Conservation (phyloP, 345 rosid genomes). For the Gossypium rotundifolium region DNA sequence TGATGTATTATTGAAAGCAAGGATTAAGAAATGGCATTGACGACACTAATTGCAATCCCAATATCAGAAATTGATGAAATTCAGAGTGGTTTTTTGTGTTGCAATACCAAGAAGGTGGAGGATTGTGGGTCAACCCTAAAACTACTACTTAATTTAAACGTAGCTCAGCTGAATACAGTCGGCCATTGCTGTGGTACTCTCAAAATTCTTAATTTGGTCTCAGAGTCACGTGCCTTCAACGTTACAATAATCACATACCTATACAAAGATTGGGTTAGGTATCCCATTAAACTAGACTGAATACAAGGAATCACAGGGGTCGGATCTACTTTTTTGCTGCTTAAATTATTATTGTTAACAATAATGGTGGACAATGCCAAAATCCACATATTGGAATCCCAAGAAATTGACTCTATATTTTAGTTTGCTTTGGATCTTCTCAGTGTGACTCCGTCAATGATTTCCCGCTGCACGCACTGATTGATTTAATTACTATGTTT, state of each 20-base stretch:
- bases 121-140: not conserved
- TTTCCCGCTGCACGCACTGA: not conserved
- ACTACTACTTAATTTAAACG: not conserved
- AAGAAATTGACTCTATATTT: not conserved
- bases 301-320: no score
- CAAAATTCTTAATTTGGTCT: not conserved
- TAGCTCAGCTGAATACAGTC: not conserved
- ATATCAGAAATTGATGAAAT: not conserved
- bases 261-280: not conserved
- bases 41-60: not conserved
- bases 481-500: not conserved
- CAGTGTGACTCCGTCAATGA: not conserved
- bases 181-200: not conserved
- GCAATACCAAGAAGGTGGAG: not conserved
- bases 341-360: not conserved
- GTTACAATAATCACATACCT: not conserved
- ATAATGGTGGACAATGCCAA: not conserved
- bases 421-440: not conserved
- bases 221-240: not conserved
- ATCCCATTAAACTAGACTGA: not conserved
- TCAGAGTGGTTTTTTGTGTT: not conserved
- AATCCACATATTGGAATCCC: not conserved
- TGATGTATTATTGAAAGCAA: no score
- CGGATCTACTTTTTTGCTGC: not conserved
- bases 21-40: not conserved